Percentiles rank a stretch among this genome's conserved stretches.
These are phyloP conservation scores for Pleomassaria siparia DNA, from an alignment of 2,329 filamentous ascomycete species.

Conservation along the genomic window DNA sequence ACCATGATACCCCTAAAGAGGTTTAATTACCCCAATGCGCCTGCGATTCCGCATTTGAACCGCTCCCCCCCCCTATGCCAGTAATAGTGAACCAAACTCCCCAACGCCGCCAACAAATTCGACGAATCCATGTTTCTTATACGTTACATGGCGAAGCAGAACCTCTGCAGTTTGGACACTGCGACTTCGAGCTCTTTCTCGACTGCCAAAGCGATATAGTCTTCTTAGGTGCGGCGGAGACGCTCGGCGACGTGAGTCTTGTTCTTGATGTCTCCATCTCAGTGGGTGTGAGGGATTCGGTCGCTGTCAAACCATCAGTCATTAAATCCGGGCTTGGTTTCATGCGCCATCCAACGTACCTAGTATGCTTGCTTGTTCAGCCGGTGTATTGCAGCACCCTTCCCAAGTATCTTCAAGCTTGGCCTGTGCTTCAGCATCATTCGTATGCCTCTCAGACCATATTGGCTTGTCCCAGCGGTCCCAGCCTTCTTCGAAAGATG, in stretches of 20 bases:
- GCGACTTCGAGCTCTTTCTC: background rate
- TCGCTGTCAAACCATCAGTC: constrained; percentile 3
- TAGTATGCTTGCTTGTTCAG: background rate
- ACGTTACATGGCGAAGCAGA: background rate
- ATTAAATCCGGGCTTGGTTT: background rate
- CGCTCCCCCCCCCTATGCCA: background rate
- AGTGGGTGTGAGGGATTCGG: background rate
- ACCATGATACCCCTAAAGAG: background rate
- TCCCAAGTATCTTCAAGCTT: constrained; percentile 12
- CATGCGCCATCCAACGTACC: background rate
- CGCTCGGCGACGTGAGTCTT: background rate
- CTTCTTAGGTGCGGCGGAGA: background rate
- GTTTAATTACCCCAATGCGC: background rate
- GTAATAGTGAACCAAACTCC: background rate
- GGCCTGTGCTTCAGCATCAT: constrained; percentile 4
- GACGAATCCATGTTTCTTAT: background rate
- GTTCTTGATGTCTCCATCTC: background rate
- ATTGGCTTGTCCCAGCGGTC: constrained; percentile 11
- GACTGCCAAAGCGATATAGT: constrained; percentile 1
- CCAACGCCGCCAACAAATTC: background rate
- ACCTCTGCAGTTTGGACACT: constrained; percentile 1
- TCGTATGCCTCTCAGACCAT: constrained; percentile 13
- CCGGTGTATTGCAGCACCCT: constrained; percentile 12
- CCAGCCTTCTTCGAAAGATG: constrained; percentile 10
- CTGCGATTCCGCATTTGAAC: background rate